Evolutionary conservation across 768 basidiomycete species (phyloP).

Genomic region (Kwoniella bestiolae): DNA sequence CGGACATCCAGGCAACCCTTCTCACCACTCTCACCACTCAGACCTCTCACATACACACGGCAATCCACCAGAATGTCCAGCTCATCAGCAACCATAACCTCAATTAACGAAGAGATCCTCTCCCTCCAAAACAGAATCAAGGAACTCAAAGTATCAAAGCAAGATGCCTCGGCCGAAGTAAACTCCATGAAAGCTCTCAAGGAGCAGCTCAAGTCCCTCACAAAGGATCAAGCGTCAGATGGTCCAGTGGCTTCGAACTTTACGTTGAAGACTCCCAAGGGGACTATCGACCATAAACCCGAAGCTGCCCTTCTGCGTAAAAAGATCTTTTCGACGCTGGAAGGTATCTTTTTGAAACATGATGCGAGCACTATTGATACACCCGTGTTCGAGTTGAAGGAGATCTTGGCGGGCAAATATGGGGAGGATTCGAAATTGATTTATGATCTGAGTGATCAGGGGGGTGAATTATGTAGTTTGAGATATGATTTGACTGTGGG

Average conservation of each 20-base stretch:
- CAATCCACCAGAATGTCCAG: slow-evolving; percentile 14
- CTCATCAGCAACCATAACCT: slow-evolving; percentile 4
- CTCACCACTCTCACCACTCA: not conserved
- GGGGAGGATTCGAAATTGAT: slow-evolving; percentile 98
- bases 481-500: slow-evolving; percentile 90
- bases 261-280: slow-evolving; percentile 93
- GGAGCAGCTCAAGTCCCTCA: slow-evolving; percentile 58
- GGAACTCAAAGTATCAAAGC: slow-evolving; percentile 47
- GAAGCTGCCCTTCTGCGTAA: slow-evolving; percentile 89
- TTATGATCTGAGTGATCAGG: slow-evolving; percentile 96
- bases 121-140: slow-evolving; percentile 47
- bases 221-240: slow-evolving; percentile 63
- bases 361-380: slow-evolving; percentile 94
- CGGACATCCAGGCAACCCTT: slow-evolving; percentile 2
- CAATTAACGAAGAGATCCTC: slow-evolving; percentile 41
- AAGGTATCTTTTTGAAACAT: slow-evolving; percentile 82
- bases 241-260: slow-evolving; percentile 60
- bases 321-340: slow-evolving; percentile 84
- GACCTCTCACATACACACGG: not conserved
- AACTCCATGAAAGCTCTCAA: slow-evolving; percentile 55
- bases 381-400: slow-evolving; percentile 96
- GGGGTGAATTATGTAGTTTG: slow-evolving; percentile 91
- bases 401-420: slow-evolving; percentile 89
- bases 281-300: slow-evolving; percentile 92
- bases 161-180: slow-evolving; percentile 47